Conservation (phyloP, 768 basidiomycete genomes). For the Lentinula sp. region DNA sequence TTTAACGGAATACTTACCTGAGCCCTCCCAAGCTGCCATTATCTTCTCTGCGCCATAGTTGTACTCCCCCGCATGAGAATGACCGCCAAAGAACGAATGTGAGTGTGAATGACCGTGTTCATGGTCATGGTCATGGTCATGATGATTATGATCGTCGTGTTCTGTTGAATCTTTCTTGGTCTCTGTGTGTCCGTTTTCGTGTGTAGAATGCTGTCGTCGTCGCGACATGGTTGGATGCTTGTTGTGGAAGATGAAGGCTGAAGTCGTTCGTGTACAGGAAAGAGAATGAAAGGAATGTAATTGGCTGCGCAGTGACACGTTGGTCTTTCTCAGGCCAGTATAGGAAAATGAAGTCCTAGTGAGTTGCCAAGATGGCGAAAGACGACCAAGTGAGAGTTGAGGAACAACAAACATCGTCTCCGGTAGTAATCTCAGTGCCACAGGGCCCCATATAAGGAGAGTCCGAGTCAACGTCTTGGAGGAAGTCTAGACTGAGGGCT, state of each 20-base stretch:
- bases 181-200: background rate
- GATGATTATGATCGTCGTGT: conserved; percentile 14
- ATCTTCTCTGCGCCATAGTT: conserved; percentile 60
- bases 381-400: background rate
- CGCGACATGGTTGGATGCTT: background rate
- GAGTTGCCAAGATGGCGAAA: background rate
- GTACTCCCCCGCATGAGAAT: conserved; percentile 57
- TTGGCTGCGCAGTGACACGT: conserved; percentile 1
- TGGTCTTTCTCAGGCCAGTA: background rate
- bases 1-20: conserved; percentile 37
- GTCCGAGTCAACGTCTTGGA: background rate
- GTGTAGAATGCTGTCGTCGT: background rate
- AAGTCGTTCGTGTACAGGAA: background rate
- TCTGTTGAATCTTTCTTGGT: background rate
- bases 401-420: background rate
- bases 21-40: conserved; percentile 59
- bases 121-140: conserved; percentile 23
- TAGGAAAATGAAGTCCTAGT: background rate
- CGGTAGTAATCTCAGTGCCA: background rate
- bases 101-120: conserved; percentile 34
- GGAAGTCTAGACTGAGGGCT: background rate
- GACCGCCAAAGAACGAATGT: conserved; percentile 51
- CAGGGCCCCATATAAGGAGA: background rate
- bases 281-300: background rate
- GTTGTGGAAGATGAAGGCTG: background rate